Evolutionary conservation across 108 stramenopile species (phyloP).

Genomic region (Cyclotella baltica): DNA sequence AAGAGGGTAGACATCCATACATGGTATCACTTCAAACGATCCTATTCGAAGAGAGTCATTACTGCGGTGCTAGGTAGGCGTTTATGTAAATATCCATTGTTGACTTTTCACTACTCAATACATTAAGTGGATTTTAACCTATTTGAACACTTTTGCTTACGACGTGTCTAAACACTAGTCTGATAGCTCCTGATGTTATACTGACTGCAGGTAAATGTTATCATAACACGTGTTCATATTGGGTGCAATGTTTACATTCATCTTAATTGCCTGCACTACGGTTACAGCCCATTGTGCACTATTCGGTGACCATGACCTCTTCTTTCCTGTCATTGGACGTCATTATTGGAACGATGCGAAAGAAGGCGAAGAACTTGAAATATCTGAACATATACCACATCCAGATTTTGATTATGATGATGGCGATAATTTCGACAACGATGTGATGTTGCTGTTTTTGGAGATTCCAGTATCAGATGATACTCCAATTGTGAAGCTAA

Average conservation of each 20-base stretch:
- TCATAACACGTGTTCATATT: too few relatives aligned
- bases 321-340: neutral
- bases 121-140: too few relatives aligned
- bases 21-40: neutral
- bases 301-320: too few relatives aligned
- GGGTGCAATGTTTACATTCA: neutral
- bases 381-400: neutral
- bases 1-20: constrained; percentile 10
- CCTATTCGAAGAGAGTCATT: neutral
- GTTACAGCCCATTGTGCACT: constrained; percentile 7
- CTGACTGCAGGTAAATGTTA: constrained; percentile 10
- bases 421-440: neutral
- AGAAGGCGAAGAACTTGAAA: neutral
- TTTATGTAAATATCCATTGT: too few relatives aligned
- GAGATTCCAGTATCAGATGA: neutral
- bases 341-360: neutral
- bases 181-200: constrained; percentile 1
- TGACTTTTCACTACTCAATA: too few relatives aligned
- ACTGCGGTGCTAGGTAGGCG: too few relatives aligned
- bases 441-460: constrained; percentile 5
- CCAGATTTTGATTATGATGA: neutral
- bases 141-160: too few relatives aligned
- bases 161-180: too few relatives aligned
- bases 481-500: constrained; percentile 28
- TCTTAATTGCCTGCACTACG: neutral